Evolutionary conservation across 1,284 basidiomycete genomes (phyloP).

Genomic region (Neolentinus lepideus): DNA sequence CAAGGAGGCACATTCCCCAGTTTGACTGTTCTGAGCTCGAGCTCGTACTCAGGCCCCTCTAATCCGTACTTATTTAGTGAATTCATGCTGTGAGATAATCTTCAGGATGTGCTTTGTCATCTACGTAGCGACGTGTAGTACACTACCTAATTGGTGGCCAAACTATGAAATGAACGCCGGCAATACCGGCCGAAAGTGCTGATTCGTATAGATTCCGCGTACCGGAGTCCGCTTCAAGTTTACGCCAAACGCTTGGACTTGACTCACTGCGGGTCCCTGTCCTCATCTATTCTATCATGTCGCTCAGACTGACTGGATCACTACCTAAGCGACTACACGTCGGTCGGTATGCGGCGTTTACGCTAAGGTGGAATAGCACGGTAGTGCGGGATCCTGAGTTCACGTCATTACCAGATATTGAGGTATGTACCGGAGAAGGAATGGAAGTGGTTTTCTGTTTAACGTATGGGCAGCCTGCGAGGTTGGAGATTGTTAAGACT

Average conservation of each 20-base stretch:
- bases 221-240: too few relatives aligned
- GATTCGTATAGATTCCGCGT: neutral
- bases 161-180: too few relatives aligned
- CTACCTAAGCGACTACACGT: neutral
- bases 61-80: too few relatives aligned
- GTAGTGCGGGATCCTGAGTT: slow-evolving; percentile 28
- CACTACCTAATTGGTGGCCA: too few relatives aligned
- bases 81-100: too few relatives aligned
- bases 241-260: too few relatives aligned
- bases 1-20: too few relatives aligned
- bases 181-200: neutral
- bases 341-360: neutral
- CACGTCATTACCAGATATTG: slow-evolving; percentile 33
- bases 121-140: too few relatives aligned
- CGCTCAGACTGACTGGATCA: neutral
- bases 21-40: too few relatives aligned
- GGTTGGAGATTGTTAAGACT: slow-evolving; percentile 42
- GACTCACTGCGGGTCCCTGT: neutral
- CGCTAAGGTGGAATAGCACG: neutral
- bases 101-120: too few relatives aligned
- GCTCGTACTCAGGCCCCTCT: too few relatives aligned
- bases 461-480: slow-evolving; percentile 29
- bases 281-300: neutral
- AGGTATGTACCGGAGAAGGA: slow-evolving; percentile 22
- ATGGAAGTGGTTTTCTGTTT: neutral